Percentiles rank a stretch among this genome's conserved stretches.
Evolutionary conservation across 1,284 basidiomycete genomes (phyloP).

Genomic region (Ceratobasidium sp.): DNA sequence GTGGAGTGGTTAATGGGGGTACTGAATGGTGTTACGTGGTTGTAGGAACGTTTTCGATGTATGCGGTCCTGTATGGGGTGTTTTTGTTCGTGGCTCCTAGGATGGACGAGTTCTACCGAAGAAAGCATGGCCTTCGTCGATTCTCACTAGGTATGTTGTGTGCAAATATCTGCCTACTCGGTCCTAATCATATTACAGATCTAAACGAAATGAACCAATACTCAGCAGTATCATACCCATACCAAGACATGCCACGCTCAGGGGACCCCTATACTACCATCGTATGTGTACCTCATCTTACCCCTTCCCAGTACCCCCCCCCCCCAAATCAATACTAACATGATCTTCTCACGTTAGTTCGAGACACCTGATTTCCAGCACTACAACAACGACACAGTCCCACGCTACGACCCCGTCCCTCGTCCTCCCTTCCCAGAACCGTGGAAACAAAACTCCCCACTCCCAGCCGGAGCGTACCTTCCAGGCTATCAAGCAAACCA

Average conservation of each 20-base stretch:
- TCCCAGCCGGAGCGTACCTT: slow-evolving; percentile 17
- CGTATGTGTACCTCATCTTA: not conserved
- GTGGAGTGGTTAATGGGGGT: too few relatives aligned
- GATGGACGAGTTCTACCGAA: slow-evolving; percentile 33
- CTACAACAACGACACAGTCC: slow-evolving; percentile 12
- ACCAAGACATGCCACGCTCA: slow-evolving; percentile 23
- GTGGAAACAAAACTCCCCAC: not conserved
- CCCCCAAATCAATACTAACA: not conserved
- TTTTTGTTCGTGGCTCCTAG: slow-evolving; percentile 30
- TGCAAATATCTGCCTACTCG: not conserved
- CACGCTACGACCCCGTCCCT: slow-evolving; percentile 29
- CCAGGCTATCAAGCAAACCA: slow-evolving; percentile 8
- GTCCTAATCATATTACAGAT: not conserved
- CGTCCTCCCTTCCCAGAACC: not conserved
- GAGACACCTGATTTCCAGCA: slow-evolving; percentile 28
- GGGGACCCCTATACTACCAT: slow-evolving; percentile 21
- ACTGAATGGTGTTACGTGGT: not conserved
- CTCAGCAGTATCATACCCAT: slow-evolving; percentile 5
- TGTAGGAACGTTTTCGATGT: slow-evolving; percentile 43
- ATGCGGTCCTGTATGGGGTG: slow-evolving; percentile 25
- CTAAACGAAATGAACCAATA: slow-evolving; percentile 2
- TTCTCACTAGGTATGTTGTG: not conserved
- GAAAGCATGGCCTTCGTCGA: slow-evolving; percentile 10
- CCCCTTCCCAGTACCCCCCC: not conserved
- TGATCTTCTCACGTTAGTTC: not conserved